These are phyloP conservation scores for Epicoccum nigrum DNA, from an alignment of 2,329 filamentous ascomycete genomes.

Conservation along the genomic window DNA sequence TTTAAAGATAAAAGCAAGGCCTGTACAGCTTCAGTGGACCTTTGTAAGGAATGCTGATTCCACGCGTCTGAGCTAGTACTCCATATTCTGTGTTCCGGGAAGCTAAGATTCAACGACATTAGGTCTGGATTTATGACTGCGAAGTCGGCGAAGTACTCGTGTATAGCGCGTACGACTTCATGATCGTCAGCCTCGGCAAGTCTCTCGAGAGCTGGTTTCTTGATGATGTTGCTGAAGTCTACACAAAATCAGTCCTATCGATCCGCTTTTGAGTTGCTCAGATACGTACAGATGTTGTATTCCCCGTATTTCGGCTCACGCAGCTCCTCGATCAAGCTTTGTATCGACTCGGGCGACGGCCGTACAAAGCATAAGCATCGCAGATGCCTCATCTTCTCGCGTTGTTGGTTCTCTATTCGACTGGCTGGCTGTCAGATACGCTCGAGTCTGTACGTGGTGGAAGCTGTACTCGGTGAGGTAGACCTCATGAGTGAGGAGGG, in stretches of 20 bases:
- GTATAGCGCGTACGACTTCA: slow-evolving; percentile 90
- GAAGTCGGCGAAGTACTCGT: slow-evolving; percentile 97
- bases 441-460: slow-evolving; percentile 4
- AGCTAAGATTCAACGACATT: slow-evolving; percentile 77
- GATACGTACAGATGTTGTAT: slow-evolving; percentile 75
- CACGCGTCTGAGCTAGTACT: slow-evolving; percentile 81
- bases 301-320: slow-evolving; percentile 97
- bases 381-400: slow-evolving; percentile 98
- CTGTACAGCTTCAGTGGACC: slow-evolving; percentile 85
- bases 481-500: slow-evolving; percentile 92
- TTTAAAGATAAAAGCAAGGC: slow-evolving; percentile 87
- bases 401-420: slow-evolving; percentile 83
- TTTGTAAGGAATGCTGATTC: slow-evolving; percentile 86
- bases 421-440: slow-evolving; percentile 42
- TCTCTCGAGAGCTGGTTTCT: slow-evolving; percentile 92
- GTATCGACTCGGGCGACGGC: slow-evolving; percentile 89
- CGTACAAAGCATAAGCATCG: slow-evolving; percentile 92
- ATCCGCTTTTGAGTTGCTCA: slow-evolving; percentile 18
- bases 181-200: slow-evolving; percentile 96
- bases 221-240: slow-evolving; percentile 95
- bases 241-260: slow-evolving; percentile 34
- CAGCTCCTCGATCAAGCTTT: slow-evolving; percentile 92
- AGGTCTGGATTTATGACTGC: slow-evolving; percentile 94
- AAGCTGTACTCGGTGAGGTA: slow-evolving; percentile 81
- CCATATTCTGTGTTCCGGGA: slow-evolving; percentile 80